Evolutionary conservation across 306 rosid genomes (phyloP).

Genomic region (Acacia confusa): DNA sequence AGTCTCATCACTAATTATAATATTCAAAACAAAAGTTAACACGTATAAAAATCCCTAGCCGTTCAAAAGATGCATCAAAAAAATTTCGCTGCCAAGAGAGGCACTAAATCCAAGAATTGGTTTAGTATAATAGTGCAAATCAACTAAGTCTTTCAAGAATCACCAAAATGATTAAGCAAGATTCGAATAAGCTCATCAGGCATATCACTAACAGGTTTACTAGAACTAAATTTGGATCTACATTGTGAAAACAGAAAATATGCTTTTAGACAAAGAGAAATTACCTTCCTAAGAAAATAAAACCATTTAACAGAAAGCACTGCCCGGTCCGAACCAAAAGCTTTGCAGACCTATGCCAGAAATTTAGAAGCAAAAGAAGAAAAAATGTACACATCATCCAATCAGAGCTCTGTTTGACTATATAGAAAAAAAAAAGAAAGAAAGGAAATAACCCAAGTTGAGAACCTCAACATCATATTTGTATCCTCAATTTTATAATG

Average conservation of each 20-base stretch:
- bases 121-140: too few relatives aligned
- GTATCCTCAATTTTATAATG: not conserved
- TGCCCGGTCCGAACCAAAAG: slow-evolving; percentile 78
- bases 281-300: slow-evolving; percentile 87
- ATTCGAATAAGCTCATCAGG: not conserved
- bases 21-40: slow-evolving; percentile 41
- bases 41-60: slow-evolving; percentile 33
- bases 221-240: not conserved
- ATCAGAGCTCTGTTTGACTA: not conserved
- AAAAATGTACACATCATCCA: not conserved
- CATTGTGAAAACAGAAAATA: not conserved
- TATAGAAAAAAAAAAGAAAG: not conserved
- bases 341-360: slow-evolving; percentile 50
- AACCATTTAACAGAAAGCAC: slow-evolving; percentile 87
- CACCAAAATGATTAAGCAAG: not conserved
- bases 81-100: slow-evolving; percentile 25
- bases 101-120: not conserved
- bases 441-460: not conserved
- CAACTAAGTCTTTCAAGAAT: not conserved
- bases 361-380: too few relatives aligned
- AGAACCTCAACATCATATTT: not conserved
- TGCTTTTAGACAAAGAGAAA: not conserved
- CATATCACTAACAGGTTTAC: not conserved
- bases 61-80: slow-evolving; percentile 27
- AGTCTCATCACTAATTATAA: slow-evolving; percentile 12